Conservation (phyloP, 2,329 filamentous ascomycete species). For the Cladosporium sp. region DNA sequence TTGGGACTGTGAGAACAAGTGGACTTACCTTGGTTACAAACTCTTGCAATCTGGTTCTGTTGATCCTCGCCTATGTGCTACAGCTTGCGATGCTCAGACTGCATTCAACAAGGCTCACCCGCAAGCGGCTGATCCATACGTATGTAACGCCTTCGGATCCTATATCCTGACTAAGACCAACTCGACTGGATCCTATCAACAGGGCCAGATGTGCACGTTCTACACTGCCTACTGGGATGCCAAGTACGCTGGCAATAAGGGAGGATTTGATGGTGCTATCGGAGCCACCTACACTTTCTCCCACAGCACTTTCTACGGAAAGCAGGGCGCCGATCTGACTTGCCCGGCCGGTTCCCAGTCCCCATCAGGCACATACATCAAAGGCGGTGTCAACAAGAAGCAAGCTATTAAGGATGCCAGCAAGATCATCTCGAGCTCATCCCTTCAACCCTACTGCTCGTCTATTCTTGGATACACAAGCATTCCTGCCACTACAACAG, state of each 20-base stretch:
- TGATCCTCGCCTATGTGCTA: conserved; percentile 29
- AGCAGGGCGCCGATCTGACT: not conserved
- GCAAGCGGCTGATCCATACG: not conserved
- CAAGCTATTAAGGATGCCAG: no score
- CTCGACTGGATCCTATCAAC: not conserved
- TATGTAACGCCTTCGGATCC: conserved; percentile 9
- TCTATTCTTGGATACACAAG: no score
- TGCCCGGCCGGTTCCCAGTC: not conserved
- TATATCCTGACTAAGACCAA: conserved; percentile 9
- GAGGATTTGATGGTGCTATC: not conserved
- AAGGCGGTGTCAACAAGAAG: no score
- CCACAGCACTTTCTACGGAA: conserved; percentile 1
- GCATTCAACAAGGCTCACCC: not conserved
- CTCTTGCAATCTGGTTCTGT: conserved; percentile 25
- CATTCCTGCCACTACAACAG: no score
- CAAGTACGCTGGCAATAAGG: not conserved
- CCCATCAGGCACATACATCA: no score
- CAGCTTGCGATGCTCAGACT: conserved; percentile 21
- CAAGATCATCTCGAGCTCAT: no score
- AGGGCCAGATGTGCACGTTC: conserved; percentile 7
- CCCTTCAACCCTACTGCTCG: no score
- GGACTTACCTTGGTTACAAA: conserved; percentile 26
- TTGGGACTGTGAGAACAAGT: conserved; percentile 18
- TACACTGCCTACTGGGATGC: conserved; percentile 4
- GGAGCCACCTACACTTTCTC: not conserved